A percentile compares a stretch with the other conserved stretches of the same genome.
phyloP scores from a whole-genome alignment of 139 green algal species.

The Desmodesmus armatus region DNA sequence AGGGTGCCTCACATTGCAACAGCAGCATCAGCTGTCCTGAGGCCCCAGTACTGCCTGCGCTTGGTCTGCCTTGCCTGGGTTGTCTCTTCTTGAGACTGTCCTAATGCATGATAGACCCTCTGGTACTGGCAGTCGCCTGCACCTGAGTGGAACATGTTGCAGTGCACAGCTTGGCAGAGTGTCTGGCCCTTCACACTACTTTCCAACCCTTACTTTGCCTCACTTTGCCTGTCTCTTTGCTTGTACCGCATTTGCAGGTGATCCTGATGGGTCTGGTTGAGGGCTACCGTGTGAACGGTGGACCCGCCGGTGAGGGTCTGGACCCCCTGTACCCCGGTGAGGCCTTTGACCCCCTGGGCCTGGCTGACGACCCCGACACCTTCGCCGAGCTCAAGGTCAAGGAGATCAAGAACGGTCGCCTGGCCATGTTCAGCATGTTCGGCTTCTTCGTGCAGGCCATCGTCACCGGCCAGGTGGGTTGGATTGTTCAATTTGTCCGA shows the following conservation, averaged over 20 bases:
- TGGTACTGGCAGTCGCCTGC: too few species aligned
- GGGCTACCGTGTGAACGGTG: constrained; percentile 90
- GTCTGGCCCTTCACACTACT: too few species aligned
- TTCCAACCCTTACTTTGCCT: too few species aligned
- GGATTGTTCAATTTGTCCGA: too few species aligned
- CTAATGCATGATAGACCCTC: too few species aligned
- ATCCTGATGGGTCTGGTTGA: constrained; percentile 91
- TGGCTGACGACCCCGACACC: constrained; percentile 94
- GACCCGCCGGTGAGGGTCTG: constrained; percentile 80
- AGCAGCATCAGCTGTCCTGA: background rate
- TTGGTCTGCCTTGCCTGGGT: too few species aligned
- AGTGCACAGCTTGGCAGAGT: too few species aligned
- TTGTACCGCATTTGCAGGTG: too few species aligned
- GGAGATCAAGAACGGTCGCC: constrained; percentile 98
- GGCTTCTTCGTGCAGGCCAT: constrained; percentile 78
- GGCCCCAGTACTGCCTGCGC: background rate
- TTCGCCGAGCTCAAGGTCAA: constrained; percentile 90
- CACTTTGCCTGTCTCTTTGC: too few species aligned
- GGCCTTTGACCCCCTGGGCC: constrained; percentile 93
- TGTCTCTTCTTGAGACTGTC: too few species aligned
- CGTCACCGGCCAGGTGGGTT: constrained; percentile 63
- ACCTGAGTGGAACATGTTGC: too few species aligned
- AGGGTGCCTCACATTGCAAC: too few species aligned
- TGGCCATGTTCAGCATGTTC: constrained; percentile 95
- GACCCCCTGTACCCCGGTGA: constrained; percentile 81